A percentile compares a stretch with the other conserved stretches of the same genome.
These are phyloP conservation scores for Xenosphaeropsis pyriputrescens DNA, from an alignment of 2,329 filamentous ascomycete species.

Conservation along the genomic window DNA sequence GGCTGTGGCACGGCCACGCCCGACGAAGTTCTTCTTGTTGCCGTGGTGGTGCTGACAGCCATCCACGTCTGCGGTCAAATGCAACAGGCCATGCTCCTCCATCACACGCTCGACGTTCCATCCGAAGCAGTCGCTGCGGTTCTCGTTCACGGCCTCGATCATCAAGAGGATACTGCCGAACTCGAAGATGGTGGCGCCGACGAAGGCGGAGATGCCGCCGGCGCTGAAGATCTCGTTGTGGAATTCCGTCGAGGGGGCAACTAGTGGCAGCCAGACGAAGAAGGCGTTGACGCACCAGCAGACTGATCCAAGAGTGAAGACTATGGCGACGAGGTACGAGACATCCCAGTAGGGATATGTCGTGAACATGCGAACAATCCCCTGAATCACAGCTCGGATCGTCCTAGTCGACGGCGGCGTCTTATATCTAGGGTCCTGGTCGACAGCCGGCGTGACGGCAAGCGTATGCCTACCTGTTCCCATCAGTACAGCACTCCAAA, in stretches of 20 bases:
- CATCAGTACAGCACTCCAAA: background rate
- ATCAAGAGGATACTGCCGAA: constrained; percentile 46
- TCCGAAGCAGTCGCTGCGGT: constrained; percentile 49
- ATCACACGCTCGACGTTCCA: constrained; percentile 45
- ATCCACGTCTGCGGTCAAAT: constrained; percentile 8
- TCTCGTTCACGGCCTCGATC: constrained; percentile 55
- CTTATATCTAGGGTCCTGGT: constrained; percentile 9
- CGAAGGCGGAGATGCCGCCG: constrained; percentile 46
- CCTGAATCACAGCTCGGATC: constrained; percentile 11
- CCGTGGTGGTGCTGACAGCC: constrained; percentile 25
- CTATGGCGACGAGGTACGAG: constrained; percentile 35
- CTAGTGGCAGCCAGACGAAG: constrained; percentile 47
- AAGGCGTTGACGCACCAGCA: constrained; percentile 46
- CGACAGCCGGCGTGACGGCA: constrained; percentile 13
- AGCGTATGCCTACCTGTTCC: constrained; percentile 22
- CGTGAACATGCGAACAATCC: constrained; percentile 31
- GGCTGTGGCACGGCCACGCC: constrained; percentile 11
- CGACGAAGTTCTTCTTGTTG: constrained; percentile 22
- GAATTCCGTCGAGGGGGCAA: constrained; percentile 36
- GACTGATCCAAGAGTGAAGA: constrained; percentile 36
- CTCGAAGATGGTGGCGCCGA: constrained; percentile 56
- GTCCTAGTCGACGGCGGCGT: constrained; percentile 18
- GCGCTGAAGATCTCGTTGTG: constrained; percentile 32
- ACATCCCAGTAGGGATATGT: constrained; percentile 39
- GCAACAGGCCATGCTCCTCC: constrained; percentile 13